These are phyloP conservation scores for Eustoma russellianum DNA, from an alignment of 257 asterid genomes.

Conservation along the genomic window DNA sequence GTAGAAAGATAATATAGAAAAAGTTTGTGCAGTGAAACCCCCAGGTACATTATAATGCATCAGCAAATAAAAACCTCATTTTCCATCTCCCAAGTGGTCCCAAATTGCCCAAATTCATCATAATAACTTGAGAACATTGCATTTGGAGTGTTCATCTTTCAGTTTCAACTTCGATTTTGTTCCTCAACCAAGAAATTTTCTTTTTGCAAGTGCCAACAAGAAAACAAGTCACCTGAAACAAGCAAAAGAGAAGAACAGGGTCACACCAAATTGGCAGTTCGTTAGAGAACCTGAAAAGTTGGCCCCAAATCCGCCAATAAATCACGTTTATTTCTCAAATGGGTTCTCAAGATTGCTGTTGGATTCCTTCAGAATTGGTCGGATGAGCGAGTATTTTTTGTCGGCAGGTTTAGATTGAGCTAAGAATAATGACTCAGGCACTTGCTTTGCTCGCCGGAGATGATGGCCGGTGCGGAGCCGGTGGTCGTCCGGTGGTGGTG, in stretches of 20 bases:
- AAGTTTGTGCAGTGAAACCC: too few species aligned
- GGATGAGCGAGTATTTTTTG: conserved; percentile 2
- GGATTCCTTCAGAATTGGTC: conserved; percentile 2
- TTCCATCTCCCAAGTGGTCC: background rate
- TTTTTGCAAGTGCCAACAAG: background rate
- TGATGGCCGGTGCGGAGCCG: conserved; percentile 10
- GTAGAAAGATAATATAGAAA: too few species aligned
- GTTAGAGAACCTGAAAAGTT: background rate
- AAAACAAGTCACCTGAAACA: conserved; percentile 11
- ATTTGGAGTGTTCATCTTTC: background rate
- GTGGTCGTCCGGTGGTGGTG: conserved; percentile 63
- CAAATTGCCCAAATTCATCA: conserved; percentile 8
- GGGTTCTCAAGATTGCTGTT: conserved; percentile 7
- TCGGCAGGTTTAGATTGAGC: background rate
- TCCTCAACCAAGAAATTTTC: background rate
- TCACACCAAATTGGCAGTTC: conserved; percentile 13
- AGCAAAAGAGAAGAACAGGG: background rate
- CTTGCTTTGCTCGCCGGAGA: conserved; percentile 4
- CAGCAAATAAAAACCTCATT: too few species aligned
- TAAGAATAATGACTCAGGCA: conserved; percentile 11
- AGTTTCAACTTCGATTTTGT: conserved; percentile 3
- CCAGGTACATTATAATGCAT: too few species aligned
- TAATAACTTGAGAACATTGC: background rate
- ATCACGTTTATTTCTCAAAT: conserved; percentile 1
- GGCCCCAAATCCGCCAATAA: background rate